Evolutionary conservation across 2,329 filamentous ascomycete species (phyloP), one percentile per base, ranked within the genome.

Genomic region (Pseudogymnoascus sp.): DNA sequence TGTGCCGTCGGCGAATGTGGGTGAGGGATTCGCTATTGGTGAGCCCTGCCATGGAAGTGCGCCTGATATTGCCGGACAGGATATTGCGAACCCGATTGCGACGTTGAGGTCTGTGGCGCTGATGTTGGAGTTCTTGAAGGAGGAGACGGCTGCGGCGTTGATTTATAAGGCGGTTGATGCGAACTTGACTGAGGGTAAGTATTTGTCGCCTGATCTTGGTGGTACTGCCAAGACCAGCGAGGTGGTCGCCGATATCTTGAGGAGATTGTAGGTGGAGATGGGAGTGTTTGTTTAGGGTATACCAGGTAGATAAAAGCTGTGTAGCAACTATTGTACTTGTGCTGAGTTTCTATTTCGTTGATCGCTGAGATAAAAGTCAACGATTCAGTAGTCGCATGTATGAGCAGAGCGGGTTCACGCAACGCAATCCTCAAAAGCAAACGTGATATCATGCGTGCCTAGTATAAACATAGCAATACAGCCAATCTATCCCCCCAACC

Each of bases 11-110:
- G 95, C 95, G 69, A 99, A 99, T 75, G 95, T 99, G 10, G 93
- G 95, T 68, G 90, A 96, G 76, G 84, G 84, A 47, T 97, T 97
- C 74, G 95, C 91, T 69, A 97, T 99, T 72, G 95, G 95, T 68
- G 95, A 99, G 85, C 95, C 95, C 62, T 97, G 95, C 81, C 95
- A 99, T 77, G 95, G 95, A 59, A 93, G 88, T 71, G 95, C 95
- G 31, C 95, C 95, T 5, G 95, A 99, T 74, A 99, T 99, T 68
- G 87, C 92, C 84, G 95, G 95, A 69, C 82, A 89, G 81, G 86
- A 88, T 68, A 93, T 99, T 73, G 92, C 95, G 69, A 99, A 99
- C 79, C 95, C 95, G 23, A 96, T 99, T 73, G 95, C 95, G 37
- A 97, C 95, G 8, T 83, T 99, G 68, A 83, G 95, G 73, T 95